Evolutionary conservation across 805 yeast genomes (phyloP).

Genomic region (Candida sonorensis): DNA sequence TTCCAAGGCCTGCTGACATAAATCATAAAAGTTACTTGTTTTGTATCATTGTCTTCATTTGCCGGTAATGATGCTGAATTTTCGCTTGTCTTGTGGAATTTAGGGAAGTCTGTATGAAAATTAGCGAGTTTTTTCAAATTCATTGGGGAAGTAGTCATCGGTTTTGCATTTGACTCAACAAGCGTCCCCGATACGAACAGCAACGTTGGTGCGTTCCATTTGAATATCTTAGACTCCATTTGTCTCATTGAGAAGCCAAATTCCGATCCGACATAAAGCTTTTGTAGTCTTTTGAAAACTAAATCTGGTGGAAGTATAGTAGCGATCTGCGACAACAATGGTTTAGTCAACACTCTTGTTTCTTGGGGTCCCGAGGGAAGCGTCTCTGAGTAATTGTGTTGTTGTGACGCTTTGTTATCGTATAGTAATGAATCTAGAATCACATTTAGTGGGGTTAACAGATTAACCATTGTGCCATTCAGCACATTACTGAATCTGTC

Average conservation of each 20-base stretch:
- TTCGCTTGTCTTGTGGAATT: constrained; percentile 22
- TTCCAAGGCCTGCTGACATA: constrained; percentile 72
- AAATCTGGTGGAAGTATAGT: constrained; percentile 32
- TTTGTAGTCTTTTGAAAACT: constrained; percentile 42
- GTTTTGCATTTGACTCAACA: constrained; percentile 18
- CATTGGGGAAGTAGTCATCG: constrained; percentile 16
- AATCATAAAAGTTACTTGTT: constrained; percentile 50
- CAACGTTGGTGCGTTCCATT: constrained; percentile 86
- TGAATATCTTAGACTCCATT: constrained; percentile 73
- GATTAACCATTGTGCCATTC: constrained; percentile 31
- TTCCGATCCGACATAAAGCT: constrained; percentile 65
- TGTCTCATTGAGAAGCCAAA: constrained; percentile 87
- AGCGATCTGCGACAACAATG: constrained; percentile 30
- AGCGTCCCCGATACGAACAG: constrained; percentile 62
- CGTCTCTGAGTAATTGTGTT: constrained; percentile 1
- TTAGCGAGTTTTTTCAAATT: constrained; percentile 41
- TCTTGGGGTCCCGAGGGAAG: constrained; percentile 8
- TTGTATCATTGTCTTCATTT: constrained; percentile 29
- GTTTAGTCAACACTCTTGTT: constrained; percentile 35
- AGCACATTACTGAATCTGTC: too few relatives aligned
- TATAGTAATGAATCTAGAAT: constrained; percentile 36
- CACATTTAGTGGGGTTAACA: constrained; percentile 38
- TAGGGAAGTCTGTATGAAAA: constrained; percentile 45
- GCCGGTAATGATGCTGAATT: constrained; percentile 7
- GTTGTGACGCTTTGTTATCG: constrained; percentile 3